Evolutionary conservation across 495 filamentous ascomycete species (phyloP).

Genomic region (Lasiosphaeria miniovina): DNA sequence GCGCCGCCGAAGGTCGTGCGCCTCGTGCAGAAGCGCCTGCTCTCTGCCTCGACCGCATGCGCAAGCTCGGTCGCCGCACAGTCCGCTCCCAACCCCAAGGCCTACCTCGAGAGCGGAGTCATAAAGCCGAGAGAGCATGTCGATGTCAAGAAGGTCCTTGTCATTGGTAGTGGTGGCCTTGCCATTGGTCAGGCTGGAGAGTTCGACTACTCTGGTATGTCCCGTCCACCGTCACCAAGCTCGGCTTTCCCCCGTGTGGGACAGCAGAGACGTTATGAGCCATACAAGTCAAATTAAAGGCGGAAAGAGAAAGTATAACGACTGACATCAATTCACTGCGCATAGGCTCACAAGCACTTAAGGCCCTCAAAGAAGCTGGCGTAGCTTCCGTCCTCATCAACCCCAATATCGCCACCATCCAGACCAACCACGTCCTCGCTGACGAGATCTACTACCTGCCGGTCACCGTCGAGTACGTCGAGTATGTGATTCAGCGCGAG

Average conservation of each 20-base stretch:
- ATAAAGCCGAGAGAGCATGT: conserved; percentile 73
- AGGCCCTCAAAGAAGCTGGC: conserved; percentile 95
- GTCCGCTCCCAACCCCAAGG: conserved; percentile 76
- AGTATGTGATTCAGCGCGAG: conserved; percentile 94
- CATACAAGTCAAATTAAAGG: conserved; percentile 28
- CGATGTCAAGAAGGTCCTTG: conserved; percentile 96
- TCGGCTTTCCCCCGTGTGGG: not conserved
- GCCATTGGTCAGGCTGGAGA: conserved; percentile 98
- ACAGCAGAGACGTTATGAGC: conserved; percentile 24
- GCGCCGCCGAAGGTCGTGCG: conserved; percentile 13
- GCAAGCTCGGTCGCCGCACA: conserved; percentile 42
- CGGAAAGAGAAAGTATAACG: conserved; percentile 6
- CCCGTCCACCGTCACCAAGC: conserved; percentile 7
- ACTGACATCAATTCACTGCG: conserved; percentile 19
- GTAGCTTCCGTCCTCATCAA: conserved; percentile 96
- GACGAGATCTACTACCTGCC: conserved; percentile 99
- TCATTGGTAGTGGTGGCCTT: conserved; percentile 92
- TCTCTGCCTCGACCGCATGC: conserved; percentile 35
- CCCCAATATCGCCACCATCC: conserved; percentile 97
- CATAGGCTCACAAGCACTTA: conserved; percentile 89
- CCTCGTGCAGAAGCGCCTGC: conserved; percentile 38
- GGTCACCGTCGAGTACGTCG: conserved; percentile 92
- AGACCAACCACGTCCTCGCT: conserved; percentile 91
- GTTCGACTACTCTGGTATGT: conserved; percentile 94
- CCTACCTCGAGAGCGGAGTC: conserved; percentile 82